A percentile compares a stretch with the other conserved stretches of the same genome.
These are phyloP conservation scores for Thelonectria olida DNA, from an alignment of 2,329 filamentous ascomycete species.

Conservation along the genomic window DNA sequence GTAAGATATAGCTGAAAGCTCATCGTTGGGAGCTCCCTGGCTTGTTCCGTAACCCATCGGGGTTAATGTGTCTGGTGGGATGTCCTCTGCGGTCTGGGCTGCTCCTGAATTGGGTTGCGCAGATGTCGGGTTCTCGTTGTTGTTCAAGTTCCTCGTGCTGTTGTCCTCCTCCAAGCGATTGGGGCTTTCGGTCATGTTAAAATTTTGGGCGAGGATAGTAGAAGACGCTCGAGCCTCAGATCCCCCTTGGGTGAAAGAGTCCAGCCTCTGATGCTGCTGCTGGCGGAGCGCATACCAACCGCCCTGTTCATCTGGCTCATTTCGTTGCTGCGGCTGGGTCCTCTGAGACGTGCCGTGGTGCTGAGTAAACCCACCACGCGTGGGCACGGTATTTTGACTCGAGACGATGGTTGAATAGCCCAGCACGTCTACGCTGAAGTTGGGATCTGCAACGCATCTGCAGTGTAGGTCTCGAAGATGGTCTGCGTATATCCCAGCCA, in stretches of 20 bases:
- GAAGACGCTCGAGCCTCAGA: too few species aligned
- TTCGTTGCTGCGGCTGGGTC: background rate
- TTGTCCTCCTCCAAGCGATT: background rate
- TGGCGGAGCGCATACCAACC: too few species aligned
- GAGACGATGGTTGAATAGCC: slow-evolving; percentile 15
- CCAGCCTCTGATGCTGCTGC: too few species aligned
- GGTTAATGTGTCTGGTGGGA: background rate
- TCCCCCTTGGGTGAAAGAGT: too few species aligned
- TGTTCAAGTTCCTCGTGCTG: background rate
- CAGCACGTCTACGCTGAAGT: slow-evolving; percentile 12
- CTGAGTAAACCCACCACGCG: background rate
- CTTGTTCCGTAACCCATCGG: background rate
- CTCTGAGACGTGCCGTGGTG: background rate
- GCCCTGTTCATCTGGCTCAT: background rate
- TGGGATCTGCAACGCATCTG: slow-evolving; percentile 5
- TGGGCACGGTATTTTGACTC: background rate
- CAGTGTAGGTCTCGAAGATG: slow-evolving; percentile 11
- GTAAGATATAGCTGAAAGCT: slow-evolving; percentile 10
- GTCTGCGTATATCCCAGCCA: slow-evolving; percentile 14
- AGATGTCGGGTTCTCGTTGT: background rate
- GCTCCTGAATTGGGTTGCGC: background rate
- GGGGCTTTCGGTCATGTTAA: background rate
- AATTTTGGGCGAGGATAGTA: background rate
- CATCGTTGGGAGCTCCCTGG: slow-evolving; percentile 14
- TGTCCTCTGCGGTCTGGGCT: too few species aligned